phyloP scores from a whole-genome alignment of 2,329 filamentous ascomycete species.

The Aspergillus texensis region DNA sequence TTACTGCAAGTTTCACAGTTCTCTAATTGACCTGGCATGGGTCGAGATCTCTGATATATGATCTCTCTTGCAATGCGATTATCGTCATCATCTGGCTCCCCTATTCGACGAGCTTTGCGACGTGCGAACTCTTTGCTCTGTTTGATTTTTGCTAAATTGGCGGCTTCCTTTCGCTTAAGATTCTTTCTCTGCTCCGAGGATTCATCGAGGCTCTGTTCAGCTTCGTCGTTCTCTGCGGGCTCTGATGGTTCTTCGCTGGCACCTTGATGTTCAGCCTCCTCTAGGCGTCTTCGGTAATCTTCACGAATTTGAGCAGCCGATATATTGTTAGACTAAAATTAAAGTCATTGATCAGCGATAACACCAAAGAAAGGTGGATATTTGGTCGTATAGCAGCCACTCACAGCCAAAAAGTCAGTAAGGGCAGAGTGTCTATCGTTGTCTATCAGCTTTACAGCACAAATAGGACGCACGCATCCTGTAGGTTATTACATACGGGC shows the following conservation, averaged over 20 bases:
- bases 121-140: conserved; percentile 54
- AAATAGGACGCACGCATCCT: not conserved
- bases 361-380: not conserved
- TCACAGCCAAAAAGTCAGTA: conserved; percentile 68
- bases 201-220: conserved; percentile 42
- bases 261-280: conserved; percentile 50
- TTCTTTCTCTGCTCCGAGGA: conserved; percentile 54
- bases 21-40: conserved; percentile 80
- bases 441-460: conserved; percentile 15
- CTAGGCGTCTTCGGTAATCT: conserved; percentile 58
- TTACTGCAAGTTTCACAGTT: conserved; percentile 86
- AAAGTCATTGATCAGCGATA: conserved; percentile 1
- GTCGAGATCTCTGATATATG: conserved; percentile 58
- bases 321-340: conserved; percentile 62
- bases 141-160: conserved; percentile 49
- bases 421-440: conserved; percentile 61
- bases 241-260: conserved; percentile 30
- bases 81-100: conserved; percentile 50
- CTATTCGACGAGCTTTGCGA: conserved; percentile 46
- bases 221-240: conserved; percentile 33
- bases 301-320: conserved; percentile 65
- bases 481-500: conserved; percentile 47
- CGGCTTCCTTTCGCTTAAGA: conserved; percentile 58
- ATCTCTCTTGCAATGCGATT: conserved; percentile 53
- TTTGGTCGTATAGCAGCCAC: conserved; percentile 25